Base-by-base conservation (phyloP, 345 rosid species). In the Moricandia arvensis region DNA sequence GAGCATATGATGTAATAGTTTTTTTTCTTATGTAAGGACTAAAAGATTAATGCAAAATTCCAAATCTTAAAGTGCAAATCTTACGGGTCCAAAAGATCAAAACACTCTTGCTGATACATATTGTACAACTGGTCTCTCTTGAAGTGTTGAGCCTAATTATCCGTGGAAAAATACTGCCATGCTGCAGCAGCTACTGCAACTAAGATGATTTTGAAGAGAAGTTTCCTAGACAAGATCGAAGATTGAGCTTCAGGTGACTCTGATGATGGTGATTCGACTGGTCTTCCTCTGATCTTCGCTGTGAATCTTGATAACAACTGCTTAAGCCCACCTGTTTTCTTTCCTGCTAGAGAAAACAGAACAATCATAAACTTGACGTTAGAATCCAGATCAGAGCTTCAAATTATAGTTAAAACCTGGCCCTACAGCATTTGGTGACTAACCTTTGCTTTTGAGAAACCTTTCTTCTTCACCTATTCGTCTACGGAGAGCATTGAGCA, bases 391-490 rank as follows among this genome's bases (percentile, higher is more conserved):
- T 13, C 30, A 12, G 63, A 61, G 57, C 45, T 15, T 31, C 17
- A 49, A 59, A 10, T 34, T 30, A 62, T 53, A 27, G 62, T 37
- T 10, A 27, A 62, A 62, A 37, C 27, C 21, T 49, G 51, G 59
- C 4, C 37, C 24, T 15, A 13, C 16, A 64, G 0, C 18, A 64
- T 58, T 29, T 18, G 27, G 43, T 60, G 66, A 71, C 72, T 80
- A 83, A 92, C 98, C 97, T 85, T 80, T 85, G 69, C 74, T 78
- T 79, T 84, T 86, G 59, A 86, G 93, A 60, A 85, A 65, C 77
- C 94, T 91, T 76, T 90, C 98, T 84, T 92, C 97, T 87, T 91
- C 94, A 13, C 81, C 83, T 29, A 75, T 84, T 59, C 97, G 87
- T 80, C 86, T 84, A 41, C 93, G 79, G 34, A 95, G 89, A 63